Base-by-base conservation (phyloP, 1,284 basidiomycete genomes). In the Cryptococcus sp. region DNA sequence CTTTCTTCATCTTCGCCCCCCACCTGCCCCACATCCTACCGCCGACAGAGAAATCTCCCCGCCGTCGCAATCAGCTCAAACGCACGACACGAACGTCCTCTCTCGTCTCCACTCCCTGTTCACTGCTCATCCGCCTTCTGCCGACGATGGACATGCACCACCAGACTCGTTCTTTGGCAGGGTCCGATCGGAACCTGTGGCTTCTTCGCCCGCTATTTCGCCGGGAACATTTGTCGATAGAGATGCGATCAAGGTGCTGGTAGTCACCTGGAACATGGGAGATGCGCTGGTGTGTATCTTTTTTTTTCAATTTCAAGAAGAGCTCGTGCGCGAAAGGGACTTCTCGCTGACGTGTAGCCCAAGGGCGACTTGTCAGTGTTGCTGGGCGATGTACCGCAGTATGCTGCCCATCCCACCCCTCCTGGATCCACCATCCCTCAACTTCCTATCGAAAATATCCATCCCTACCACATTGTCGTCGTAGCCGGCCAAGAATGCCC, bases 221-320 rank as follows among this genome's bases (percentile, higher is more conserved):
- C 46, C 54, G 16, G 43, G 38, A 31, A 44, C 37, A 16, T 16
- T 56, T 33, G 23, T 47, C 4, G 47, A 48, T 19, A 28, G 70
- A n/a, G 56, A 66, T 7, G 63, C 67, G 1, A 73, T 78, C 60
- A 78, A 77, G 54, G 71, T 78, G 24, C 63, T 74, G 42, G 66
- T 76, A 45, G 67, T 76, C 38, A 77, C 76, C 2, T 78, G 76
- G 76, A 78, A 78, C 53, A 76, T 77, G 72, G 76, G 73, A 10
- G 72, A 72, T 52, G 68, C 71, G 2, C 52, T 78, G 26, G 74
- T 76, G 38, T 62, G 69, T 59, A 5, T 10, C 11, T 12, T 11
- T 23, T 7, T 7, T 32, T n/a, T 18, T 10, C n/a, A 14, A 35
- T 9, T 24, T 5, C 24, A 46, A 14, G 33, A 36, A 36, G 31